Percentiles rank a stretch among this genome's conserved stretches.
phyloP scores from a whole-genome alignment of 2,329 filamentous ascomycete genomes.

The Sporothrix mexicana region DNA sequence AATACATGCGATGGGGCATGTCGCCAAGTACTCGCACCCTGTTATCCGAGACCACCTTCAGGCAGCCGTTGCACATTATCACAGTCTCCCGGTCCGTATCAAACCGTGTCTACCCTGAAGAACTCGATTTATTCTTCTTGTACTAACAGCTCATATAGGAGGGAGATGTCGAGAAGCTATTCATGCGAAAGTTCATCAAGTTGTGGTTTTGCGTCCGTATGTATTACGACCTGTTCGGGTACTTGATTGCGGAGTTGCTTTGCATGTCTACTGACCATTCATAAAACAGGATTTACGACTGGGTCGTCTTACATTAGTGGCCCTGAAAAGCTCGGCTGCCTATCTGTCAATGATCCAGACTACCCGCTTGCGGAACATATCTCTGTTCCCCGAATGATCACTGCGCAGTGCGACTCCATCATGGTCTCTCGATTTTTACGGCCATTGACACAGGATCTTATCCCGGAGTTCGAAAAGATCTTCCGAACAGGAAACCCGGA shows the following conservation, averaged over 20 bases:
- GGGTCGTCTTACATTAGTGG: conserved; percentile 53
- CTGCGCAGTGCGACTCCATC: conserved; percentile 55
- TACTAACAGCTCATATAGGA: conserved; percentile 34
- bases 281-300: conserved; percentile 50
- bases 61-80: conserved; percentile 40
- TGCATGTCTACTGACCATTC: background rate
- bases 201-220: conserved; percentile 57
- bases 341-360: conserved; percentile 45
- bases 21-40: conserved; percentile 32
- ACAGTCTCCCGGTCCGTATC: conserved; percentile 35
- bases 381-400: conserved; percentile 52
- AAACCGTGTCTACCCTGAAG: background rate
- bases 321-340: conserved; percentile 50
- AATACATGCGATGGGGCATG: conserved; percentile 43
- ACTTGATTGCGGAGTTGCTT: background rate
- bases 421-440: conserved; percentile 47
- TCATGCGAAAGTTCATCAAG: conserved; percentile 51
- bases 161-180: conserved; percentile 42
- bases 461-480: conserved; percentile 46
- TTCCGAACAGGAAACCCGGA: conserved; percentile 45
- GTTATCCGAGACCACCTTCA: conserved; percentile 34
- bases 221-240: conserved; percentile 37
- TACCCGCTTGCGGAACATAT: conserved; percentile 49
- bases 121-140: background rate
- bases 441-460: conserved; percentile 45